A percentile compares a stretch with the other conserved stretches of the same genome.
These are phyloP conservation scores for Botrytis elliptica DNA, from an alignment of 2,329 filamentous ascomycete genomes.

Conservation along the genomic window DNA sequence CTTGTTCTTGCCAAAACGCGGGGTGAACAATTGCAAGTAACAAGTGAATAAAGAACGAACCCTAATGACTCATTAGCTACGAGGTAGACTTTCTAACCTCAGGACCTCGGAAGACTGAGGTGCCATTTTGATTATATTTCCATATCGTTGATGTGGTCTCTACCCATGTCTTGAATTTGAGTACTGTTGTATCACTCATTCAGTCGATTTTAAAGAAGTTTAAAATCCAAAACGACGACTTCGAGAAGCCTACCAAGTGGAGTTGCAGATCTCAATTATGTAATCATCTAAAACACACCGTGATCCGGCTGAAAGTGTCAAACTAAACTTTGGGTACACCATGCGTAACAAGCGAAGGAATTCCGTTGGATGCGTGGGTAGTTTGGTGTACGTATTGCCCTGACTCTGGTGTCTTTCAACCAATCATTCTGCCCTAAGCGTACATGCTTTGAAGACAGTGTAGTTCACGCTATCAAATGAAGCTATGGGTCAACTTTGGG, in stretches of 20 bases:
- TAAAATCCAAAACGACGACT: neutral
- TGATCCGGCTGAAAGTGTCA: neutral
- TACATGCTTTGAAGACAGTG: neutral
- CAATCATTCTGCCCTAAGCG: neutral
- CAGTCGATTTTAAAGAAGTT: neutral
- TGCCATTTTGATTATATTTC: neutral
- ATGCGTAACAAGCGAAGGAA: neutral
- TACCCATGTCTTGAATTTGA: neutral
- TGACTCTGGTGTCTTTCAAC: neutral
- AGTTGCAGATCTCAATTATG: neutral
- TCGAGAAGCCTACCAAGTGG: neutral
- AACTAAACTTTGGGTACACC: neutral
- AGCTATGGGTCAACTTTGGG: neutral
- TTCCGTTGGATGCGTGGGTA: neutral
- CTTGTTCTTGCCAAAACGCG: neutral
- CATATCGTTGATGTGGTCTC: neutral
- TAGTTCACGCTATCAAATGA: neutral
- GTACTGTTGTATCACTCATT: neutral
- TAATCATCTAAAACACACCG: neutral
- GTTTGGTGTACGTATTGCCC: neutral
- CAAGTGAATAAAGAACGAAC: neutral
- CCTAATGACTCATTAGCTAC: neutral
- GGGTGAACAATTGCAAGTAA: neutral
- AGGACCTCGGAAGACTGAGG: neutral
- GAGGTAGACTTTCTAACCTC: neutral